A percentile compares a stretch with the other conserved stretches of the same genome.
Evolutionary conservation across 495 filamentous ascomycete species (phyloP).

Genomic region (Tetracladium marchalianum): DNA sequence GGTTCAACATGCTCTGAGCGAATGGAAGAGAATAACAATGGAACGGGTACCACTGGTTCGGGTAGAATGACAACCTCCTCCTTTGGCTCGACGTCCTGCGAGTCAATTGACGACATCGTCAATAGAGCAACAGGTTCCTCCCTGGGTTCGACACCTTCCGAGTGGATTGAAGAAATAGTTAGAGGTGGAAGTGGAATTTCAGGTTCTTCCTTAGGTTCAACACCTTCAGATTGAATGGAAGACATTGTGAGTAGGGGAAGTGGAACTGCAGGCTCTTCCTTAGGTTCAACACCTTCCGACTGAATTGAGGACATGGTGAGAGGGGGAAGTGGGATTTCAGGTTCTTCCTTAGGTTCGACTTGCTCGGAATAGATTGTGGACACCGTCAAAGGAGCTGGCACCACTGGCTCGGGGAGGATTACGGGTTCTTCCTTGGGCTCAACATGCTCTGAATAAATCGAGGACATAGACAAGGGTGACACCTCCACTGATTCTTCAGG

Average conservation of each 20-base stretch:
- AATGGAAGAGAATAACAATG: slow-evolving; percentile 15
- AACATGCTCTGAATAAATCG: slow-evolving; percentile 21
- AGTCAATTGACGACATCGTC: slow-evolving; percentile 17
- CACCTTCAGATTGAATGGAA: slow-evolving; percentile 6
- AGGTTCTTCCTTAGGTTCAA: slow-evolving; percentile 20
- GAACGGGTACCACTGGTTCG: slow-evolving; percentile 4
- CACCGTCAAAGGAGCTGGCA: neutral
- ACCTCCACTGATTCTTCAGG: no score
- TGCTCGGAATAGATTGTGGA: slow-evolving; percentile 7
- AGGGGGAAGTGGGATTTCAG: slow-evolving; percentile 8
- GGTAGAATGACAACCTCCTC: neutral
- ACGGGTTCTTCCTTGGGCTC: slow-evolving; percentile 19
- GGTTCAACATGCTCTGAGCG: slow-evolving; percentile 26
- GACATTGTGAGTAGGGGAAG: slow-evolving; percentile 20
- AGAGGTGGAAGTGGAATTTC: slow-evolving; percentile 9
- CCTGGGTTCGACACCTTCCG: slow-evolving; percentile 21
- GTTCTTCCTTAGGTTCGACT: slow-evolving; percentile 19
- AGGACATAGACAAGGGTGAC: slow-evolving; percentile 15
- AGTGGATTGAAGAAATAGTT: slow-evolving; percentile 26
- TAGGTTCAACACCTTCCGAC: slow-evolving; percentile 28
- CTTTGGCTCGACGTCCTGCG: slow-evolving; percentile 17
- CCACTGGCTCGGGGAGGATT: neutral
- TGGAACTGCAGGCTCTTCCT: slow-evolving; percentile 14
- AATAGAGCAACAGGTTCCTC: slow-evolving; percentile 13
- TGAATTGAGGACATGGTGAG: slow-evolving; percentile 27